Conservation (phyloP, 2,329 filamentous ascomycete genomes). For the Hypoxylon sp. region DNA sequence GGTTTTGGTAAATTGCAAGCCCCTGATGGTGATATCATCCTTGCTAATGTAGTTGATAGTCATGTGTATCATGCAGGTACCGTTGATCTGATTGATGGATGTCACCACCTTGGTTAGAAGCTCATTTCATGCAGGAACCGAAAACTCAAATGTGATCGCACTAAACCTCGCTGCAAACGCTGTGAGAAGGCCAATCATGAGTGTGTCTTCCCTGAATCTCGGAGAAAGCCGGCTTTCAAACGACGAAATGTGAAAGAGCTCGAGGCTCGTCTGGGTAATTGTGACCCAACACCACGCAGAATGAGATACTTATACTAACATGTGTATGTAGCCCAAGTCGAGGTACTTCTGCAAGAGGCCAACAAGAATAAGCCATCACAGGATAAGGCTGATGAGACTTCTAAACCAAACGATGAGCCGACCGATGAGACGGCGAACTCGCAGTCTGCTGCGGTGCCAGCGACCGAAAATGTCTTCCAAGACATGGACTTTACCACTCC, state of each 20-base stretch:
- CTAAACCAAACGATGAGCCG: too few relatives aligned
- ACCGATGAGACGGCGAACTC: slow-evolving; percentile 42
- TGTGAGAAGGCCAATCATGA: slow-evolving; percentile 78
- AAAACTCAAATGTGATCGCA: slow-evolving; percentile 88
- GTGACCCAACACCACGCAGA: slow-evolving; percentile 32
- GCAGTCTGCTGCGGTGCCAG: slow-evolving; percentile 31
- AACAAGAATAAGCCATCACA: slow-evolving; percentile 50
- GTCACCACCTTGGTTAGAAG: slow-evolving; percentile 1
- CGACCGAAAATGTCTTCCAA: slow-evolving; percentile 42
- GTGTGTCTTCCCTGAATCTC: slow-evolving; percentile 88
- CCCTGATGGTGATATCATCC: slow-evolving; percentile 9
- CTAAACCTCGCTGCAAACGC: slow-evolving; percentile 79
- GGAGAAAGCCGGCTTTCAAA: slow-evolving; percentile 88
- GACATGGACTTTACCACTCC: slow-evolving; percentile 40
- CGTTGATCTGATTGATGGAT: slow-evolving; percentile 10
- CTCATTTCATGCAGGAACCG: slow-evolving; percentile 80
- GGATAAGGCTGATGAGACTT: slow-evolving; percentile 37
- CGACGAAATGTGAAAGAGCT: slow-evolving; percentile 89
- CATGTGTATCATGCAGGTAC: slow-evolving; percentile 66
- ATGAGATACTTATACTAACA: slow-evolving; percentile 26
- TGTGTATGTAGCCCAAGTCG: slow-evolving; percentile 73
- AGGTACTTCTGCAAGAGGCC: slow-evolving; percentile 77
- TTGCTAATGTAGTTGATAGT: slow-evolving; percentile 37
- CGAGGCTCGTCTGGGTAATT: slow-evolving; percentile 81
- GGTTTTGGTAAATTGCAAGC: slow-evolving; percentile 38